Conservation (phyloP, 768 basidiomycete species). For the Phallus indusiatus region DNA sequence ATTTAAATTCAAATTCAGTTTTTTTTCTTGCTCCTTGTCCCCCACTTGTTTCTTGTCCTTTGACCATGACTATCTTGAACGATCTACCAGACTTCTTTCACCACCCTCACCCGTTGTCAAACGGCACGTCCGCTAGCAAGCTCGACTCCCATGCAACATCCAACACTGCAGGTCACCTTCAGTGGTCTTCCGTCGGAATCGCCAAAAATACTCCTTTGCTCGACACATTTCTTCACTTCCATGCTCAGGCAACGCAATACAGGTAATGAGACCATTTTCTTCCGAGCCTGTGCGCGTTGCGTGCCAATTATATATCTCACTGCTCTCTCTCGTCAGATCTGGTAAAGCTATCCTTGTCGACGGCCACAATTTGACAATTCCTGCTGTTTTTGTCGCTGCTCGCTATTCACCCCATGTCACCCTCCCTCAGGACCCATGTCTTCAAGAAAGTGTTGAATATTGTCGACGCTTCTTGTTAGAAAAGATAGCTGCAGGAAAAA, state of each 20-base stretch:
- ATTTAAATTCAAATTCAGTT: no score
- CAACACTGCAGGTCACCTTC: no score
- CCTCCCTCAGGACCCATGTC: constrained; percentile 38
- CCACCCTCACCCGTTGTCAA: neutral
- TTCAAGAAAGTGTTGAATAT: constrained; percentile 46
- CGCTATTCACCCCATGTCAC: constrained; percentile 38
- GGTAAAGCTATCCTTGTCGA: constrained; percentile 58
- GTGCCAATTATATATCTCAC: neutral
- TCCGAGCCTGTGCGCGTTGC: neutral
- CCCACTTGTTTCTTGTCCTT: neutral
- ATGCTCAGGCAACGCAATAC: neutral
- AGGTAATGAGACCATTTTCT: neutral
- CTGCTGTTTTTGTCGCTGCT: constrained; percentile 69
- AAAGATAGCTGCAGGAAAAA: constrained; percentile 58
- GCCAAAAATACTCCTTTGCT: neutral
- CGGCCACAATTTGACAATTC: constrained; percentile 63
- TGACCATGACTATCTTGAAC: neutral
- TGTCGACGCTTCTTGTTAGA: constrained; percentile 54
- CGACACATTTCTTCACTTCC: constrained; percentile 4
- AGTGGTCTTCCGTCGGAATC: neutral
- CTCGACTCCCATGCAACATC: neutral
- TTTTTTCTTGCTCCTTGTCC: neutral
- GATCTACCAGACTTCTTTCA: neutral
- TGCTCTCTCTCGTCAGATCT: neutral
- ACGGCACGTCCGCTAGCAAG: neutral